Base-by-base conservation (phyloP, 2,329 filamentous ascomycete genomes). In the Trichoderma hamatum region DNA sequence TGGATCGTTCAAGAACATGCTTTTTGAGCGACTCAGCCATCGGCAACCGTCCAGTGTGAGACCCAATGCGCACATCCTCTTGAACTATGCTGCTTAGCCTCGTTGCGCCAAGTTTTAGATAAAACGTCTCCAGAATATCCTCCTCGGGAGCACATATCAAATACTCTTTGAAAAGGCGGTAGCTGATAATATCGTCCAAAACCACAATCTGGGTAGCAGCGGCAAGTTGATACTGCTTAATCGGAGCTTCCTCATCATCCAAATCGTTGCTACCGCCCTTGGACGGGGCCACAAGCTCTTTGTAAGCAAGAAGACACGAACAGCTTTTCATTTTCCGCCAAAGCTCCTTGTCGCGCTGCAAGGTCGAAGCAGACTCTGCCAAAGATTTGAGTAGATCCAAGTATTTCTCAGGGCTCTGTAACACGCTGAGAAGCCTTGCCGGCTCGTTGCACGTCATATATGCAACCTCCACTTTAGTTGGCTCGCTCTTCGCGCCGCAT, bases 81-180 rank as follows among this genome's bases (percentile, higher is more conserved):
- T 93, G 89, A 14, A 98, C 91, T 21, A 95, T 86, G 67, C 85
- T 87, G 71, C 92, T 93, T 24, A 99, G 84, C 67, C 88, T 88
- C 55, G 89, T 86, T 3, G 93, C 91, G 1, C 96, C 96, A 3
- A 99, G 88, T 9, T 89, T 86, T 43, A 88, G 80, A 78, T 99
- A 99, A 72, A 99, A 95, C 1, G 86, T 85, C 77, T 99, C 96
- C 1, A 99, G 83, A 0, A 82, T 78, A 71, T 98, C 96, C 76
- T 99, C 96, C 77, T 97, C 92, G 0, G 96, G 96, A 0, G 94
- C 94, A 70, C 92, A 94, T 32, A 97, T 85, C 34, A 99, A 84
- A 71, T 89, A 88, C 64, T 93, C 88, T 76, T 94, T 95, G 84
- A 99, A 99, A 1, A 96, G 84, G 39, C 91, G 90, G 77, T 95